A percentile compares a stretch with the other conserved stretches of the same genome.
These are phyloP conservation scores for Boletus reticulatus DNA, from an alignment of 768 basidiomycete species.

Conservation along the genomic window DNA sequence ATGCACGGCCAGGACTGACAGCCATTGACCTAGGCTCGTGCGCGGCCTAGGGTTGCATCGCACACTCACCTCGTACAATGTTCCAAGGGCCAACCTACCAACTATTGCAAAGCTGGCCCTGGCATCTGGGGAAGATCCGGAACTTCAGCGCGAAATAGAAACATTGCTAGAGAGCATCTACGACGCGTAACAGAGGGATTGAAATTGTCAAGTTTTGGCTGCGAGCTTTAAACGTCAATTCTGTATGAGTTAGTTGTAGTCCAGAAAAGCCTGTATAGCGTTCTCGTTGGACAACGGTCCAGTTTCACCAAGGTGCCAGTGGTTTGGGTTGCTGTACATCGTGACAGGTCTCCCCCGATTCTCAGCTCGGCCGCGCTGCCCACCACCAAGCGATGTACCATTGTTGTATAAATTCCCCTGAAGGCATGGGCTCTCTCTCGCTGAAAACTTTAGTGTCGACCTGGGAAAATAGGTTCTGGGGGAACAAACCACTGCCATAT, in stretches of 20 bases:
- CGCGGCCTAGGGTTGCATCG: conserved; percentile 55
- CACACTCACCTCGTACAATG: conserved; percentile 58
- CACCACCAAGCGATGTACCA: too few relatives aligned
- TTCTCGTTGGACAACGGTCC: too few relatives aligned
- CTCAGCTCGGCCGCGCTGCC: too few relatives aligned
- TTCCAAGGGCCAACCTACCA: conserved; percentile 54
- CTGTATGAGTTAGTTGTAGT: not conserved
- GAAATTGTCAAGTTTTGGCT: not conserved
- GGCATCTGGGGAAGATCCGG: conserved; percentile 31
- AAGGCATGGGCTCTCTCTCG: too few relatives aligned
- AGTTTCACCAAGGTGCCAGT: too few relatives aligned
- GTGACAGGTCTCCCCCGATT: too few relatives aligned
- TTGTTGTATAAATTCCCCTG: too few relatives aligned
- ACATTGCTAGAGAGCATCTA: conserved; percentile 51
- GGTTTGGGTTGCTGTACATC: too few relatives aligned
- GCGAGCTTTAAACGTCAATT: not conserved
- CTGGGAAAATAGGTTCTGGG: too few relatives aligned
- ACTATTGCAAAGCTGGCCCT: conserved; percentile 43
- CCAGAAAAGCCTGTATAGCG: too few relatives aligned
- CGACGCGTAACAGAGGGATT: not conserved
- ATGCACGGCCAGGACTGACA: conserved; percentile 5
- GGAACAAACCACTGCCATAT: too few relatives aligned
- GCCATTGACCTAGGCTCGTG: conserved; percentile 49
- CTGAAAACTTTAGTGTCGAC: too few relatives aligned
- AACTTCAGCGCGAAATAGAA: conserved; percentile 39